A percentile compares a stretch with the other conserved stretches of the same genome.
These are phyloP conservation scores for Leccinum aurantiacum DNA, from an alignment of 768 basidiomycete genomes.

Conservation along the genomic window DNA sequence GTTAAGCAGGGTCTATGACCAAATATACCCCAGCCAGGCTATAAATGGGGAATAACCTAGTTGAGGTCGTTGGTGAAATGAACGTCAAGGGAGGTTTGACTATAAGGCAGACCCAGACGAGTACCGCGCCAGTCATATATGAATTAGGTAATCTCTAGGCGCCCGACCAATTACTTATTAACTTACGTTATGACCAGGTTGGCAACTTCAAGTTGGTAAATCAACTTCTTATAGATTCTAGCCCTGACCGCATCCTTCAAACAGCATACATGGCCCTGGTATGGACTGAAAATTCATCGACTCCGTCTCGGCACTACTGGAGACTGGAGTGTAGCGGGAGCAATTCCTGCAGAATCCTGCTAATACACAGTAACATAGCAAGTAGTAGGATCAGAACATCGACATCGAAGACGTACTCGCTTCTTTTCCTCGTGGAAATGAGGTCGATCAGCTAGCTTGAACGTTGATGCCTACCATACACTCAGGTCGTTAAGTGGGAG, in stretches of 20 bases:
- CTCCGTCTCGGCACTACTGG: too few species aligned
- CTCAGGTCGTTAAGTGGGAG: not conserved
- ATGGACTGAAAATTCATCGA: too few species aligned
- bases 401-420: too few species aligned
- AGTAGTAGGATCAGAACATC: too few species aligned
- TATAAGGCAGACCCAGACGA: not conserved
- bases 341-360: too few species aligned
- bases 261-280: too few species aligned
- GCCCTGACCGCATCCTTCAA: too few species aligned
- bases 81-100: not conserved
- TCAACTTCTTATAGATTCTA: too few species aligned
- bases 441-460: not conserved
- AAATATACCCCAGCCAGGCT: not conserved
- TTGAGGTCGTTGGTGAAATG: not conserved
- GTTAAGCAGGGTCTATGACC: not conserved
- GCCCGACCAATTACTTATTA: not conserved
- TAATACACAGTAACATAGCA: too few species aligned
- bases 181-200: not conserved
- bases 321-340: too few species aligned
- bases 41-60: not conserved
- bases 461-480: not conserved
- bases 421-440: too few species aligned
- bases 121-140: slow-evolving; percentile 17
- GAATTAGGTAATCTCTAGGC: slow-evolving; percentile 8
- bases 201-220: too few species aligned